phyloP scores from a whole-genome alignment of 306 rosid genomes.

The Malus domestica region DNA sequence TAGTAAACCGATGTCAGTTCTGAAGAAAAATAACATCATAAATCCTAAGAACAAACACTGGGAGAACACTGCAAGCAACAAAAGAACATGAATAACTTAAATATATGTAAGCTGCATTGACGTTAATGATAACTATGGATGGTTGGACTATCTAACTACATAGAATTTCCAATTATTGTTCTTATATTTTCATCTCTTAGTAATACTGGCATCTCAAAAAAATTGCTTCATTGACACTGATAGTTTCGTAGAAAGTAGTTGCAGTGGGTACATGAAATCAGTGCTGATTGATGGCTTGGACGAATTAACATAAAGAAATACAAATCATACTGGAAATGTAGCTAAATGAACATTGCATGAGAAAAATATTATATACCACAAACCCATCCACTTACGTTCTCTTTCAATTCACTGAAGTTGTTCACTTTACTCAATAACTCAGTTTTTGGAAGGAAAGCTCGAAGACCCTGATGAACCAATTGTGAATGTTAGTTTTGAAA shows the following conservation, averaged over 20 bases:
- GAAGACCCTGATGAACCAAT: slow-evolving; percentile 55
- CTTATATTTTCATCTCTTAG: background rate
- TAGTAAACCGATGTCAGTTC: background rate
- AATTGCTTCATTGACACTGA: background rate
- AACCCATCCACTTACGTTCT: slow-evolving; percentile 44
- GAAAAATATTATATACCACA: background rate
- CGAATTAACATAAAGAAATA: background rate
- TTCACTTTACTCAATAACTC: slow-evolving; percentile 58
- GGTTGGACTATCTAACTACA: background rate
- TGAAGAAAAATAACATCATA: slow-evolving; percentile 3
- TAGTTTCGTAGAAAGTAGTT: background rate
- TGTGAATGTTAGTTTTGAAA: slow-evolving; percentile 2
- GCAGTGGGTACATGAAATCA: background rate
- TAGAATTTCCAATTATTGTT: background rate
- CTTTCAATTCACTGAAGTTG: slow-evolving; percentile 74
- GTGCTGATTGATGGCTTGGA: background rate
- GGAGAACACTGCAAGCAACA: background rate
- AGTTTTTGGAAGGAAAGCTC: slow-evolving; percentile 84
- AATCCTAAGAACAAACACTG: background rate
- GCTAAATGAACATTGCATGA: background rate
- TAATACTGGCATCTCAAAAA: background rate
- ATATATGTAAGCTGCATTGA: background rate
- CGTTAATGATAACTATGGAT: background rate
- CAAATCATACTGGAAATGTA: background rate
- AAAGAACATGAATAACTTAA: slow-evolving; percentile 8